Evolutionary conservation across 495 filamentous ascomycete genomes (phyloP).

Genomic region (Massariosphaeria phaeospora): DNA sequence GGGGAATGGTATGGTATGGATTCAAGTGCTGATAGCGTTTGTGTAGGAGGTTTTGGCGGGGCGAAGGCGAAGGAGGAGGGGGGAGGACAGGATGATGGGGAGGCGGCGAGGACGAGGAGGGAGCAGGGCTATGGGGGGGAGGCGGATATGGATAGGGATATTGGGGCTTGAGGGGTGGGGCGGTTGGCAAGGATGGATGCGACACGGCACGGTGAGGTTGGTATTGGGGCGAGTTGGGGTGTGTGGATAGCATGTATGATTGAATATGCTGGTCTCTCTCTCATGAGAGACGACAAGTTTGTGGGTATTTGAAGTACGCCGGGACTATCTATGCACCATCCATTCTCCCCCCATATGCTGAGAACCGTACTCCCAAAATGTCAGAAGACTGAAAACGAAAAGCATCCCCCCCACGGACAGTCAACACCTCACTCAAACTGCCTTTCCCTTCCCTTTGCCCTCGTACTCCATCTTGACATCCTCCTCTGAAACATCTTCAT

Average conservation of each 20-base stretch:
- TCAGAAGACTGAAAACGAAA: too few relatives aligned
- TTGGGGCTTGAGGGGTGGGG: conserved; percentile 48
- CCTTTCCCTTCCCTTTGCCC: conserved; percentile 32
- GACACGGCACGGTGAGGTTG: not conserved
- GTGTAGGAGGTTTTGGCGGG: conserved; percentile 13
- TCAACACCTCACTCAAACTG: too few relatives aligned
- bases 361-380: not conserved
- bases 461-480: conserved; percentile 11
- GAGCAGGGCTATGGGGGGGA: conserved; percentile 55
- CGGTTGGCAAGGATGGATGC: not conserved
- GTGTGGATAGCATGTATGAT: too few relatives aligned
- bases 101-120: conserved; percentile 47
- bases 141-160: conserved; percentile 43
- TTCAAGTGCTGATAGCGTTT: not conserved
- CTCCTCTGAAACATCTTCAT: conserved; percentile 23
- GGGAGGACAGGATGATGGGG: too few relatives aligned
- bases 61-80: conserved; percentile 18
- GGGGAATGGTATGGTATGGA: not conserved
- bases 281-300: too few relatives aligned
- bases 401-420: too few relatives aligned
- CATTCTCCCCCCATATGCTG: too few relatives aligned
- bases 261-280: too few relatives aligned
- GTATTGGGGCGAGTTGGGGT: not conserved
- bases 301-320: too few relatives aligned
- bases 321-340: too few relatives aligned